Evolutionary conservation across 345 rosid species (phyloP).

Genomic region (Cardamine resedifolia): DNA sequence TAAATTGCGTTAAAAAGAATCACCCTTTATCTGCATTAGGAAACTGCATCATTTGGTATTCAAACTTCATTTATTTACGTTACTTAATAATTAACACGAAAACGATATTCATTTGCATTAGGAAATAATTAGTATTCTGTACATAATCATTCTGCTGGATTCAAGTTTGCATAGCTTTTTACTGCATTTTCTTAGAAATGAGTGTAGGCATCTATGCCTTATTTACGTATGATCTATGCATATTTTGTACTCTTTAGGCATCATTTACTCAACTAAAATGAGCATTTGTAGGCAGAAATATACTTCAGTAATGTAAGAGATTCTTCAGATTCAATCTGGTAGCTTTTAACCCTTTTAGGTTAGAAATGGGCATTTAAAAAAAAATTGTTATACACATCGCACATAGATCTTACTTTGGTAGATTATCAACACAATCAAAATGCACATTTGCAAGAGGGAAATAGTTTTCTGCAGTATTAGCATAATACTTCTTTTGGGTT

Average conservation of each 20-base stretch:
- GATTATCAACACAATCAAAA: conserved; percentile 2
- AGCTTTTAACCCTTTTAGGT: background rate
- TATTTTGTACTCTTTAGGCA: background rate
- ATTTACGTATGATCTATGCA: background rate
- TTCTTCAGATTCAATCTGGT: background rate
- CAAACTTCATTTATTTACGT: background rate
- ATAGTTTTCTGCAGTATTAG: background rate
- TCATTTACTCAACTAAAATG: background rate
- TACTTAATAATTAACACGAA: background rate
- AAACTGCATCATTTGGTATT: conserved; percentile 6
- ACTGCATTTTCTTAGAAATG: conserved; percentile 3
- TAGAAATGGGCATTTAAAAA: background rate
- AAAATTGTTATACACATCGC: background rate
- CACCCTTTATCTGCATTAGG: conserved; percentile 1
- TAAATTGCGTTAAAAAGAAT: background rate
- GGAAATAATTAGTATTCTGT: background rate
- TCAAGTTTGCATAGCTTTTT: background rate
- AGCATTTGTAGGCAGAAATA: background rate
- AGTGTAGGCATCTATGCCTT: background rate
- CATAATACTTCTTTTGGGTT: background rate
- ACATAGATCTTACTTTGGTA: background rate
- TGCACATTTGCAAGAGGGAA: background rate
- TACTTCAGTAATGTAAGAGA: background rate
- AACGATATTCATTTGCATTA: conserved; percentile 1
- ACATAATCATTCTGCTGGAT: background rate